Conservation (phyloP, 2,329 filamentous ascomycete species). For the Penicillium brasilianum region DNA sequence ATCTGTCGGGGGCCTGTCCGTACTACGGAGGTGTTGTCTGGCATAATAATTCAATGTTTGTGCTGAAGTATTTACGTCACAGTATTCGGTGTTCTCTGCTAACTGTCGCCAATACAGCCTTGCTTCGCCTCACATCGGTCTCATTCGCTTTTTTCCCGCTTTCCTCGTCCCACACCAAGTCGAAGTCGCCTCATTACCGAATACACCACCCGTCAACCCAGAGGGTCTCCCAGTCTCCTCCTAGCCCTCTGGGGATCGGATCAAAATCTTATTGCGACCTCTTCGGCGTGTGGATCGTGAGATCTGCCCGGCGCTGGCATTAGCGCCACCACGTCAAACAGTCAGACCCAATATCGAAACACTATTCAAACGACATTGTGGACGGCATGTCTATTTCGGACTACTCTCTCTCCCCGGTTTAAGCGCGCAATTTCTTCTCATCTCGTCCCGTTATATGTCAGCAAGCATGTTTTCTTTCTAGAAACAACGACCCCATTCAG, state of each 20-base stretch:
- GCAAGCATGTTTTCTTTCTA: neutral
- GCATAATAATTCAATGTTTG: neutral
- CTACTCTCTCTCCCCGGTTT: no score
- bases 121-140: neutral
- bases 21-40: neutral
- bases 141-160: neutral
- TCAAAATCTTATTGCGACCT: neutral
- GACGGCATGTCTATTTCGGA: neutral
- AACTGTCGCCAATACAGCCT: neutral
- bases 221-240: no score
- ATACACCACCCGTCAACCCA: no score
- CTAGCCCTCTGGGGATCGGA: neutral
- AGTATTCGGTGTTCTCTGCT: neutral
- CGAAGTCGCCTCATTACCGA: neutral
- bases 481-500: neutral
- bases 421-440: neutral
- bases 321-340: neutral
- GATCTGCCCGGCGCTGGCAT: neutral
- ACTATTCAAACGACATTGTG: neutral
- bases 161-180: neutral
- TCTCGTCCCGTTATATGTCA: neutral
- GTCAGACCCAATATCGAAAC: neutral
- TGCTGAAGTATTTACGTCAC: neutral
- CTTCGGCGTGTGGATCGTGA: neutral
- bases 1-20: neutral